Evolutionary conservation across 2,329 filamentous ascomycete genomes (phyloP), one percentile per base, ranked within the genome.

Genomic region (Xylariaceae sp.): DNA sequence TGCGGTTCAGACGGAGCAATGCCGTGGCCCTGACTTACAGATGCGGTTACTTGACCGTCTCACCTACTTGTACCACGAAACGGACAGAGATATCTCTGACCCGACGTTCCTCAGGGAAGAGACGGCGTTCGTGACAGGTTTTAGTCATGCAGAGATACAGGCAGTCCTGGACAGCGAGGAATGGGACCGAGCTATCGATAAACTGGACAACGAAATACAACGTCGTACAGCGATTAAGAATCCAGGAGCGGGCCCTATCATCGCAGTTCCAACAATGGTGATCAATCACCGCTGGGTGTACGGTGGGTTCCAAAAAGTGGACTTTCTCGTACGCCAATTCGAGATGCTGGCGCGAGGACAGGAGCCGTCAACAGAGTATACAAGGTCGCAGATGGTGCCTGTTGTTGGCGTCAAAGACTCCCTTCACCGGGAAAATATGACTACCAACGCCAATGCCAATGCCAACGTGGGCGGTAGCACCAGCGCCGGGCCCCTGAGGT

Each of bases 231-330:
- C 48, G 43, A 59, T 56, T 18, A 52, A 52, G 4, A 56, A 47
- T 38, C 46, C 40, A 28, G 31, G 39, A 2, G 47, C 65, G 69
- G 72, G 75, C 48, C 50, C 52, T 6, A 71, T 92, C 48, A 76
- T 75, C 51, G 88, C 88, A 0, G 88, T 92, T 59, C 88, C 89
- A 14, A 84, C 87, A 60, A 89, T 89, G 62, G 84, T 83, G 2
- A 78, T 93, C 46, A 86, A 90, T 64, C 82, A 78, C 1, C 74
- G 75, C 62, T 90, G 83, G 68, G 79, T 84, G 57, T 75, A 93
- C 16, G 83, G 85, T 9, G 89, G 89, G 1, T 88, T 85, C 50
- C 87, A 92, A 73, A 81, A 86, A 53, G 75, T 81, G 2, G 75
- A 76, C 42, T 77, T 84, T 1, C 90, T 91, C 66, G 71, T 86